phyloP scores from a whole-genome alignment of 2,329 filamentous ascomycete species.

The Aspergillus eucalypticola region DNA sequence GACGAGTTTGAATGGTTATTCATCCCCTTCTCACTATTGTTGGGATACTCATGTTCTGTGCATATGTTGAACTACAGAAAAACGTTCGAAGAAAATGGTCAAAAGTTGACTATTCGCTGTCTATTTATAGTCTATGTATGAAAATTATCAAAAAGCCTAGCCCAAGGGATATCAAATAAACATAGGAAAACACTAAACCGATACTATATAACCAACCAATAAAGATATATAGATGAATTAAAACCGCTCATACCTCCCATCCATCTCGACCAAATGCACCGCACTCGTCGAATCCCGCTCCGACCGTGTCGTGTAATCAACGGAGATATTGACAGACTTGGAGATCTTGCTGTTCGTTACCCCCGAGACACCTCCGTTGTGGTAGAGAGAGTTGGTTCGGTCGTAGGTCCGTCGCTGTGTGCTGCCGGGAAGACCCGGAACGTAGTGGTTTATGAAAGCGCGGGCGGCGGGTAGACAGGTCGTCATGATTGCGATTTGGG shows the following conservation, averaged over 20 bases:
- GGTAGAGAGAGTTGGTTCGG: slow-evolving; percentile 1
- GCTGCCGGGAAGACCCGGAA: slow-evolving; percentile 20
- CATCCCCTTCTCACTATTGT: too few species aligned
- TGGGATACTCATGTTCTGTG: too few species aligned
- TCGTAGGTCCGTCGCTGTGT: slow-evolving; percentile 15
- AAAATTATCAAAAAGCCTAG: too few species aligned
- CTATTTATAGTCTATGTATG: too few species aligned
- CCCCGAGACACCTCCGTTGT: neutral
- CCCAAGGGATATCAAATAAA: neutral
- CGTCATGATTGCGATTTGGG: slow-evolving; percentile 28
- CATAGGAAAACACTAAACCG: neutral
- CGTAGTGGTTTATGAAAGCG: slow-evolving; percentile 23
- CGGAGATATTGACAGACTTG: slow-evolving; percentile 27
- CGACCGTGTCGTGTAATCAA: slow-evolving; percentile 22
- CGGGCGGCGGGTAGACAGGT: slow-evolving; percentile 29
- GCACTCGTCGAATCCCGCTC: slow-evolving; percentile 16
- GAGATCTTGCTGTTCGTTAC: slow-evolving; percentile 21
- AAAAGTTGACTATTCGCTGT: too few species aligned
- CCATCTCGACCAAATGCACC: slow-evolving; percentile 17
- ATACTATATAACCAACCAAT: too few species aligned
- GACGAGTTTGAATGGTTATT: too few species aligned
- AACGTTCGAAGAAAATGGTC: too few species aligned
- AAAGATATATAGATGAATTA: neutral
- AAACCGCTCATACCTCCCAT: slow-evolving; percentile 1
- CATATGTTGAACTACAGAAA: too few species aligned